phyloP scores from a whole-genome alignment of 805 yeast species.

The Komagataella populi region DNA sequence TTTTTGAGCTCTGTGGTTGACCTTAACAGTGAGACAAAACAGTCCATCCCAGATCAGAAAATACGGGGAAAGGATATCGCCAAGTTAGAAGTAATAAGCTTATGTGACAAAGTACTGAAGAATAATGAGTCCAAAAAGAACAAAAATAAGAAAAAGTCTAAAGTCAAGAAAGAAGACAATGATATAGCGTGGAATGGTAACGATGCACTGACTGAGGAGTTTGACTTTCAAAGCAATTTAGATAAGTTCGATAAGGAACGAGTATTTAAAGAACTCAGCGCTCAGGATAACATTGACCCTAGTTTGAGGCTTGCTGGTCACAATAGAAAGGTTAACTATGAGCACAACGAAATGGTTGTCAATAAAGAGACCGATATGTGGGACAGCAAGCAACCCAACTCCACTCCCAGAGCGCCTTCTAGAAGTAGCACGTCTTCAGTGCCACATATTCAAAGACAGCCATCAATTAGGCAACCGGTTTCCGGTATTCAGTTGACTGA shows the following conservation, averaged over 20 bases:
- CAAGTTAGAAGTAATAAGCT: slow-evolving; percentile 4
- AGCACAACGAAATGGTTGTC: slow-evolving; percentile 64
- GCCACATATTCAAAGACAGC: neutral
- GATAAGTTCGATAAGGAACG: slow-evolving; percentile 70
- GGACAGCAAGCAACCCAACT: slow-evolving; percentile 21
- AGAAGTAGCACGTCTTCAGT: neutral
- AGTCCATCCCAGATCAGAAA: neutral
- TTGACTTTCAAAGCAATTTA: slow-evolving; percentile 75
- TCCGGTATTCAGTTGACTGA: slow-evolving; percentile 6
- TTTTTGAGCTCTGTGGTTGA: neutral
- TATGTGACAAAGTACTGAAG: slow-evolving; percentile 3
- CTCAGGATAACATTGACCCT: slow-evolving; percentile 46
- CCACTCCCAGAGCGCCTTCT: neutral
- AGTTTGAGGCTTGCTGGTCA: slow-evolving; percentile 60
- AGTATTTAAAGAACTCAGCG: slow-evolving; percentile 66
- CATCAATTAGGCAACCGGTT: neutral
- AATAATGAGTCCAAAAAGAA: slow-evolving; percentile 11
- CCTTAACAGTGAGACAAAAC: neutral
- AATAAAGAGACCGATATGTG: slow-evolving; percentile 36
- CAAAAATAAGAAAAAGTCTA: slow-evolving; percentile 37
- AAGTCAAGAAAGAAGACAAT: slow-evolving; percentile 41
- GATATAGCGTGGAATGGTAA: slow-evolving; percentile 34
- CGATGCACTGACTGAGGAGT: slow-evolving; percentile 43
- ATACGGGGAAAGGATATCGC: neutral
- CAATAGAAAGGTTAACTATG: slow-evolving; percentile 46